Base-by-base conservation (phyloP, 2,329 filamentous ascomycete genomes). In the Aspergillus sp. region DNA sequence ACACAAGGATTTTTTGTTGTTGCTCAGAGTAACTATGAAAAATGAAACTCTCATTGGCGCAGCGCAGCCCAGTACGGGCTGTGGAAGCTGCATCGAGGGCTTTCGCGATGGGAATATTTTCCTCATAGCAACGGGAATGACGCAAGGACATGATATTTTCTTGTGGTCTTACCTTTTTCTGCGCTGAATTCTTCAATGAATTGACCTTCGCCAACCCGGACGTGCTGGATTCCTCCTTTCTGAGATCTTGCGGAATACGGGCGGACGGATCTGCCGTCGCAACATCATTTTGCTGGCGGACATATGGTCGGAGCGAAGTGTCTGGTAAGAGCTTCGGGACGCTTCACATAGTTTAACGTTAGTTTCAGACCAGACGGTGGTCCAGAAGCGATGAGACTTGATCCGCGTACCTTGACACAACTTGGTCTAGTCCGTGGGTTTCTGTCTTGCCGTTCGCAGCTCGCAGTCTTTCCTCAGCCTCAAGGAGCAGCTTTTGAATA, bases 51-150 rank as follows among this genome's bases (percentile, higher is more conserved):
- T 87, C 85, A 87, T 81, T 79, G 85, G 82, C 82, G 87, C 84
- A 79, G 82, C 78, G 79, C 82, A 82, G 77, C 82, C 88, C 89
- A 94, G 88, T 80, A 93, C 88, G 89, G 83, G 81, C 81, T 81
- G 80, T 74, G 69, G 69, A 77, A 78, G 85, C 85, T 82, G 85
- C 88, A 81, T 91, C 88, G 88, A 88, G 82, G 62, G 71, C 71
- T 69, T 57, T 75, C 71, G 72, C 74, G 73, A 82, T 86, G 83
- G 85, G 83, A 85, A 79, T 81, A 78, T 80, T 88, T 88, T 92
- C 88, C 84, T 93, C 89, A 90, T 84, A 71, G 75, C 75, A 73
- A 65, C 29, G 50, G 29, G 65, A 56, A 21, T 29, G 45, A 38
- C 11, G 31, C n/a, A 32, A 32, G 16, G 47, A 46, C 16, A 43